A percentile compares a stretch with the other conserved stretches of the same genome.
Conservation (phyloP, 495 filamentous ascomycete genomes). For the Aspergillus nanangensis region DNA sequence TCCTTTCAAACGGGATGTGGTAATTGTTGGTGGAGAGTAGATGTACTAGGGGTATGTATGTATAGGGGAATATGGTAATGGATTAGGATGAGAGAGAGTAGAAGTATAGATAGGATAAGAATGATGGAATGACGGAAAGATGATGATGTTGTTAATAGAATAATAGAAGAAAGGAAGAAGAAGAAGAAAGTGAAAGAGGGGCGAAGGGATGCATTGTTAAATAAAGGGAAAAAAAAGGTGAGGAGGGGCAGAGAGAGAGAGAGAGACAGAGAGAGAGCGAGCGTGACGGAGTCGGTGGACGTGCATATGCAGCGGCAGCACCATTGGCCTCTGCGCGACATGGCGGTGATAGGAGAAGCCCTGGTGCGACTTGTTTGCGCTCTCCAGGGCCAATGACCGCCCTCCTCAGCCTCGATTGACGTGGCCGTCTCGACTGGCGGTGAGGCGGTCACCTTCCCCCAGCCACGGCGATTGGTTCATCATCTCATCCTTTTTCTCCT, state of each 20-base stretch:
- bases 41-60: too few species aligned
- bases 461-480: too few species aligned
- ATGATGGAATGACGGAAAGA: neutral
- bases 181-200: conserved; percentile 17
- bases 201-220: conserved; percentile 23
- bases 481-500: too few species aligned
- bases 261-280: conserved; percentile 21
- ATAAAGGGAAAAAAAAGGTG: conserved; percentile 6
- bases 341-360: conserved; percentile 36
- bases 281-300: too few species aligned
- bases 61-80: too few species aligned
- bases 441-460: too few species aligned
- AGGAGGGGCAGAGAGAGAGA: conserved; percentile 15
- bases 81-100: neutral
- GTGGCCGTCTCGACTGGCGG: too few species aligned
- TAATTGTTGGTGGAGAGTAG: too few species aligned
- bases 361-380: conserved; percentile 13
- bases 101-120: too few species aligned
- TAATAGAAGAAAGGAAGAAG: conserved; percentile 10
- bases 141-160: conserved; percentile 2
- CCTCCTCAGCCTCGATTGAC: conserved; percentile 11
- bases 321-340: conserved; percentile 20
- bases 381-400: conserved; percentile 9
- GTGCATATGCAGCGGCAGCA: conserved; percentile 22
- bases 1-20: too few species aligned